Evolutionary conservation across 208 protist species (phyloP).

Genomic region (Spongospora subterranea): DNA sequence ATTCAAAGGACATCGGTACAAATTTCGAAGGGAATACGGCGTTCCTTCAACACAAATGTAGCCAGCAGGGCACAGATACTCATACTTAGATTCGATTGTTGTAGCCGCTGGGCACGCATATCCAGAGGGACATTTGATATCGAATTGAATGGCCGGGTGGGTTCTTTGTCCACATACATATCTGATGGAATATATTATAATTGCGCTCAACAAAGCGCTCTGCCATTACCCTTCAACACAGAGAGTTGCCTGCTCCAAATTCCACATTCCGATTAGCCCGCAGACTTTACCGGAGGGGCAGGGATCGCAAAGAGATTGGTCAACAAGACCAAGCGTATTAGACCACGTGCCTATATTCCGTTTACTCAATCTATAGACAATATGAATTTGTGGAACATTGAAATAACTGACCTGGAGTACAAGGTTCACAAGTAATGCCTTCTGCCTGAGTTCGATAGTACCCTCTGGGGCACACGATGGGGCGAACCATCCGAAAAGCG

Average conservation of each 20-base stretch:
- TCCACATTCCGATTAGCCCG: not conserved
- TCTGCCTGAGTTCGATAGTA: conserved; percentile 34
- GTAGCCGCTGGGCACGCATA: conserved; percentile 24
- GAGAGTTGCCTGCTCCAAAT: not conserved
- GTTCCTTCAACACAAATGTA: conserved; percentile 52
- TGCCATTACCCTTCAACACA: conserved; percentile 15
- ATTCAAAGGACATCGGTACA: conserved; percentile 25
- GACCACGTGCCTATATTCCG: conserved; percentile 26
- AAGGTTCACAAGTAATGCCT: not conserved
- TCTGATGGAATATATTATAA: not conserved
- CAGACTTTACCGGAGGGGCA: conserved; percentile 47
- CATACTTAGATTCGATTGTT: not conserved
- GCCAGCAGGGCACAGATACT: conserved; percentile 26
- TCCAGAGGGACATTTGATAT: not conserved
- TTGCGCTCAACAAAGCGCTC: not conserved
- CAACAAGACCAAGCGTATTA: not conserved
- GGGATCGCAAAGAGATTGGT: not conserved
- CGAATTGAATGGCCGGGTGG: conserved; percentile 46
- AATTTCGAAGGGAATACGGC: conserved; percentile 34
- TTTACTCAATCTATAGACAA: not conserved
- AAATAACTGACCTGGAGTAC: not conserved
- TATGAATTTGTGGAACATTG: not conserved
- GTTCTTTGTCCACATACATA: conserved; percentile 24
- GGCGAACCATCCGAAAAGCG: not conserved
- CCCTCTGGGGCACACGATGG: not conserved